Evolutionary conservation across 2,329 filamentous ascomycete species (phyloP).

Genomic region (Stagonosporopsis cucurbitacearum): DNA sequence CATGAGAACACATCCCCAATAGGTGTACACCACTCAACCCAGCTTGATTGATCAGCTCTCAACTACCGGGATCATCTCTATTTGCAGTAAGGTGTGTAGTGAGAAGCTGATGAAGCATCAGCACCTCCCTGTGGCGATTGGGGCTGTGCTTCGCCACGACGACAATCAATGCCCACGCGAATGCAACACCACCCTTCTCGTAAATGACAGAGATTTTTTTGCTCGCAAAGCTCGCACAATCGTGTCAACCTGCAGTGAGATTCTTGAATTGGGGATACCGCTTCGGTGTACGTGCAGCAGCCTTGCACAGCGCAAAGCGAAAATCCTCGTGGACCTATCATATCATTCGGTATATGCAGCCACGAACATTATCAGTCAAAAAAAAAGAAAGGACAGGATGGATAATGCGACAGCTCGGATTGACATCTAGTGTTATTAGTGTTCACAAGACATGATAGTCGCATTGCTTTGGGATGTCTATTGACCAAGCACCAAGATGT

Average conservation of each 20-base stretch:
- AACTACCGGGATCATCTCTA: neutral
- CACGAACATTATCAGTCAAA: neutral
- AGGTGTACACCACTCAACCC: neutral
- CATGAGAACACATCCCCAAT: no score
- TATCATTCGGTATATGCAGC: neutral
- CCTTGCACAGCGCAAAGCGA: neutral
- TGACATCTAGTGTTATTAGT: neutral
- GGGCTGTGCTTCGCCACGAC: no score
- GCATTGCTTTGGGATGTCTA: neutral
- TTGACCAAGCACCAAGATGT: no score
- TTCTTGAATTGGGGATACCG: neutral
- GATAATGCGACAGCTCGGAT: neutral
- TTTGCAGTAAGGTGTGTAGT: neutral
- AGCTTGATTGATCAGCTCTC: neutral
- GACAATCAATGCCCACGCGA: no score
- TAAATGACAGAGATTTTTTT: neutral
- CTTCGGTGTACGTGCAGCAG: neutral
- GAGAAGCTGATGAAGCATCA: neutral
- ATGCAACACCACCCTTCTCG: neutral
- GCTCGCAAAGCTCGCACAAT: neutral
- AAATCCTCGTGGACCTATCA: neutral
- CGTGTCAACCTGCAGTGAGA: neutral
- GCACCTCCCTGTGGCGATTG: neutral
- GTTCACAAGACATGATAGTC: neutral
- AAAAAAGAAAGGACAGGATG: neutral